Base-by-base conservation (phyloP, 73 alveolate species). In the Halteria grandinella region DNA sequence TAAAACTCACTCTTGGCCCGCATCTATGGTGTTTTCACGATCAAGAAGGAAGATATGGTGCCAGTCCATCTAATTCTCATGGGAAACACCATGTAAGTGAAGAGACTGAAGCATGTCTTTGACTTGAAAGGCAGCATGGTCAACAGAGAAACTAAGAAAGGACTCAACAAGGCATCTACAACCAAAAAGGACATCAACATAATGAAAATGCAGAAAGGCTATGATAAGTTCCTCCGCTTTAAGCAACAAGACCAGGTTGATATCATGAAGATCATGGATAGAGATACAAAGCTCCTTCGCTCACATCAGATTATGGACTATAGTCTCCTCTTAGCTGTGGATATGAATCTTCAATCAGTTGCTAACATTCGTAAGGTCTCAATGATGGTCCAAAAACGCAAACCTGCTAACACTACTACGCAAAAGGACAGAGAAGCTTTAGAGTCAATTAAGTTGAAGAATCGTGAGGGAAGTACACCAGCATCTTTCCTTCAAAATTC, bases 111-210 rank as follows among this genome's bases (percentile, higher is more conserved):
- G 24, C 70, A 95, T 73, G 85, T 91, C 71, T 95, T 86, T 76
- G 99, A 95, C 79, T 75, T 95, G 58, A 95, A 95, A 86, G 99
- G 99, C 2, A 91, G 97, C 52, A 27, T 84, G 32, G 83, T 73
- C 75, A 92, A 91, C 74, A 63, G 99, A 77, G 90, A 83, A 47
- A 94, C 83, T 6, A 69, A 75, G 25, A 52, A 52, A 5, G 43
- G 88, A 63, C 63, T 90, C 44, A 79, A 55, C 25, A 87, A 90
- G 55, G 66, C 76, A 59, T 73, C 89, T 27, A 58, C 84, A 77
- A 87, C 95, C 58, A 62, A 85, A 69, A 91, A 94, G 69, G 97
- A 91, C 57, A 48, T 87, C 33, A 95, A 91, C 77, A 85, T 80
- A 49, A 53, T 72, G 17, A 59, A 74, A 34, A 54, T 60, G 3